Percentiles rank a stretch among this genome's conserved stretches.
These are phyloP conservation scores for Aspergillus candidus DNA, from an alignment of 2,329 filamentous ascomycete genomes.

Conservation along the genomic window DNA sequence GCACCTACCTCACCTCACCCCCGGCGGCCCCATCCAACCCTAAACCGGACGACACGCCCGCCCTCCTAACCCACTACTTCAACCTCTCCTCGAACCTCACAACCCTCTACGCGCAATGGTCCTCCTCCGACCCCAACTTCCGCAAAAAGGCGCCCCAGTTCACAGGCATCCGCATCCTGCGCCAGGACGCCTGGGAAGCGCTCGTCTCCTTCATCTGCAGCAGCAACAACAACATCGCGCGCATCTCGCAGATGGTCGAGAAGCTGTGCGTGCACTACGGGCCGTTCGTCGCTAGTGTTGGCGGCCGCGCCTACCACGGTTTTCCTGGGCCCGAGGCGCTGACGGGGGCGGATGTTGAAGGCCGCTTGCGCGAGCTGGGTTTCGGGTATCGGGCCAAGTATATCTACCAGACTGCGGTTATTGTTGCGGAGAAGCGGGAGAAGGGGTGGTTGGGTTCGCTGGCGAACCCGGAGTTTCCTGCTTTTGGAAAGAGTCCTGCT, in stretches of 20 bases:
- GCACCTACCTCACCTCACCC: constrained; percentile 52
- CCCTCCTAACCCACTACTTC: constrained; percentile 76
- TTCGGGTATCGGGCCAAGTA: constrained; percentile 96
- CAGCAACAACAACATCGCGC: constrained; percentile 94
- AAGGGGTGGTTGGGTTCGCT: constrained; percentile 70
- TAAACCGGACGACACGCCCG: constrained; percentile 63
- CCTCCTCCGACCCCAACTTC: constrained; percentile 77
- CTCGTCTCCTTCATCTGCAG: constrained; percentile 94
- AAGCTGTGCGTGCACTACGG: constrained; percentile 88
- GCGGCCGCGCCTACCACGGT: constrained; percentile 70
- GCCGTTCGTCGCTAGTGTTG: constrained; percentile 63
- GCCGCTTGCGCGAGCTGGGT: constrained; percentile 70
- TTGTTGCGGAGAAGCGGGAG: constrained; percentile 62
- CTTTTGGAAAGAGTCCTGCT: constrained; percentile 40
- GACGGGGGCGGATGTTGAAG: constrained; percentile 68
- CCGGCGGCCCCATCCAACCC: constrained; percentile 21
- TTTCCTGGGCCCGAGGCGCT: constrained; percentile 74
- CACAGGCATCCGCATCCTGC: constrained; percentile 82
- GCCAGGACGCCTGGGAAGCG: constrained; percentile 94
- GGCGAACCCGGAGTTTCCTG: constrained; percentile 67
- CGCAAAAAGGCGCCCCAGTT: constrained; percentile 80
- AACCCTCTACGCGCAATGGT: constrained; percentile 80
- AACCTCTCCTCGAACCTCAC: constrained; percentile 73
- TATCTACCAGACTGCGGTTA: constrained; percentile 75
- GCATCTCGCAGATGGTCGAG: constrained; percentile 94